A percentile compares a stretch with the other conserved stretches of the same genome.
These are phyloP conservation scores for Hypoxylon sp. DNA, from an alignment of 2,329 filamentous ascomycete species.

Conservation along the genomic window DNA sequence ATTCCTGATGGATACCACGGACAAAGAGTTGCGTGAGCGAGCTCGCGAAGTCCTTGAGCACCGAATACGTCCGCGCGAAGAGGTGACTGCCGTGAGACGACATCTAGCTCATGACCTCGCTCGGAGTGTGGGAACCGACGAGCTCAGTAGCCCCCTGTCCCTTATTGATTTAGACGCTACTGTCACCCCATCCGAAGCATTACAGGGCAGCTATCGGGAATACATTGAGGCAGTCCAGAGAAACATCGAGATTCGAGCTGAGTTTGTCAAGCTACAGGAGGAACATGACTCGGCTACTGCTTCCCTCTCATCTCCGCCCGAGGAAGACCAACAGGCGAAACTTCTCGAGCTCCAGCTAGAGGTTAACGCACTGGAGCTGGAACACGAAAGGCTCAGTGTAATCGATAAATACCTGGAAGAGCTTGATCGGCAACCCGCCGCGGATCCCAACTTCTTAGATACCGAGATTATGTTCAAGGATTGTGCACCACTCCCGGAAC, in stretches of 20 bases:
- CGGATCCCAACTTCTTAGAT: conserved; percentile 65
- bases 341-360: conserved; percentile 67
- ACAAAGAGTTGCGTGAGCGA: conserved; percentile 53
- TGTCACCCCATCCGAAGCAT: conserved; percentile 56
- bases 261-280: conserved; percentile 61
- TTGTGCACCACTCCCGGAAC: conserved; percentile 61
- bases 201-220: conserved; percentile 66
- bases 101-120: conserved; percentile 69
- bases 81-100: conserved; percentile 69
- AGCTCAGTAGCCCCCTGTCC: conserved; percentile 63
- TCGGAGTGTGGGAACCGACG: conserved; percentile 62
- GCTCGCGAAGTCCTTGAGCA: conserved; percentile 64
- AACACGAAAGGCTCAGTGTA: conserved; percentile 65
- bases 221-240: conserved; percentile 69
- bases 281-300: conserved; percentile 46
- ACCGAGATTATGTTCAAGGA: conserved; percentile 64
- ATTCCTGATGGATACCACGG: conserved; percentile 41
- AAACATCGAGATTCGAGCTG: conserved; percentile 66
- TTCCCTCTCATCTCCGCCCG: conserved; percentile 42
- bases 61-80: conserved; percentile 70
- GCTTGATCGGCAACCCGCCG: conserved; percentile 67
- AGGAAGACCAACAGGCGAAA: conserved; percentile 46
- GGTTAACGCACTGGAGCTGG: conserved; percentile 66
- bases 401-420: conserved; percentile 67
- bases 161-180: conserved; percentile 61